Base-by-base conservation (phyloP, 163 green algal genomes). In the Prototheca cutis region DNA sequence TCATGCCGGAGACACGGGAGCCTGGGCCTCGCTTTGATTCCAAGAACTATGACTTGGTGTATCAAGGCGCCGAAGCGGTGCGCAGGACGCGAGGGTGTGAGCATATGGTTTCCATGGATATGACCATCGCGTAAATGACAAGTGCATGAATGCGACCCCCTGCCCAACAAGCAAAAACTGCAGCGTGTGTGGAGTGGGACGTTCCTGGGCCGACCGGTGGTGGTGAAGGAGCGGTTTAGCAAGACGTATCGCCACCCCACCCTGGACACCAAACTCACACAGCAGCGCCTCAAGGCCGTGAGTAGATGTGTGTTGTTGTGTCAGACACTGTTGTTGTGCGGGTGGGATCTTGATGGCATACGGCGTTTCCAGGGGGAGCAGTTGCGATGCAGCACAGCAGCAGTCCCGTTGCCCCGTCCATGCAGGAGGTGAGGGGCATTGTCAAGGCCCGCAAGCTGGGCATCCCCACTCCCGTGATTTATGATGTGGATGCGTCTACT, bases 191-290 rank as follows among this genome's bases (percentile, higher is more conserved):
- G 66, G 68, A 53, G 75, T 40, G 71, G 63, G 4, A 47, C 25
- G 0, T 84, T 88, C 33, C 29, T 84, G 10, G 72, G 65, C 1
- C 59, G 67, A 0, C 53, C 59, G 0, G 56, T 64, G 39, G 78
- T 95, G 24, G 45, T 90, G 0, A 95, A 95, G 67, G 70, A 95
- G 59, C 69, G 87, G 3, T 95, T 95, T 63, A 78, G 40, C 52
- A 95, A 95, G 52, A 71, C 76, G 53, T 95, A 95, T 55, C 74
- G 87, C 3, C 83, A 90, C 39, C 69, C 81, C 0, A 49, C 55
- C 3, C 66, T 95, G 24, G 87, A 95, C 58, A 34, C 47, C 29
- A 85, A 84, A 39, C 67, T 95, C 6, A 94, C 85, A 1, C 31
- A 48, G 4, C 55, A 58, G 32, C 71, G 87, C 2, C 60, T 91